Percentiles rank a stretch among this genome's conserved stretches.
Conservation (phyloP, 192 early-diverging fungal genomes). For the Pilaira anomala region DNA sequence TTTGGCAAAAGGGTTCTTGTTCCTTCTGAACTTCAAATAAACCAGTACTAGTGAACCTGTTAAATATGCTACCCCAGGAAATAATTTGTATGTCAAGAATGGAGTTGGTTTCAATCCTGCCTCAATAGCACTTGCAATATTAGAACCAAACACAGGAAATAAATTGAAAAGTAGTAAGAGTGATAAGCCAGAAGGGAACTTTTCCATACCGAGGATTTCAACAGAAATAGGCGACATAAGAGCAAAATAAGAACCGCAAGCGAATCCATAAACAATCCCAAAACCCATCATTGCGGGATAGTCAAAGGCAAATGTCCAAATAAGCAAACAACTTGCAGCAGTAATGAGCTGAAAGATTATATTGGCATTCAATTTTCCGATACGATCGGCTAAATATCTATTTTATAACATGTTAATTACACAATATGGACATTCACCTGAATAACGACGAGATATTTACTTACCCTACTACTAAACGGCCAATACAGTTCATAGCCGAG, state of each 20-base stretch:
- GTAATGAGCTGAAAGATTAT: slow-evolving; percentile 27
- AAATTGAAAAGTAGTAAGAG: slow-evolving; percentile 24
- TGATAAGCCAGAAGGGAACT: slow-evolving; percentile 27
- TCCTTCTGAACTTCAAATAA: slow-evolving; percentile 17
- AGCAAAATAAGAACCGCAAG: slow-evolving; percentile 35
- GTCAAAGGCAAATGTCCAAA: slow-evolving; percentile 32
- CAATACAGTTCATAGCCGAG: slow-evolving; percentile 21
- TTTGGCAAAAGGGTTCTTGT: slow-evolving; percentile 17
- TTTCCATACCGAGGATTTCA: slow-evolving; percentile 17
- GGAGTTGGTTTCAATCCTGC: slow-evolving; percentile 19
- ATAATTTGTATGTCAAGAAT: slow-evolving; percentile 42
- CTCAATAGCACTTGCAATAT: slow-evolving; percentile 36
- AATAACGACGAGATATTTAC: no score
- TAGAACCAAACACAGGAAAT: slow-evolving; percentile 31
- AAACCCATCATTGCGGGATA: slow-evolving; percentile 31
- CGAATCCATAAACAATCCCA: slow-evolving; percentile 31
- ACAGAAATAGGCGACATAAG: slow-evolving; percentile 30
- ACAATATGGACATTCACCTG: no score
- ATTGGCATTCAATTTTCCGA: slow-evolving; percentile 31
- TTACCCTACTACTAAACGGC: slow-evolving; percentile 27
- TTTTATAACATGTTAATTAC: no score
- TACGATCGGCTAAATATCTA: slow-evolving; percentile 20
- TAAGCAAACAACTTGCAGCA: slow-evolving; percentile 22
- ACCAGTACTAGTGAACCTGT: slow-evolving; percentile 4
- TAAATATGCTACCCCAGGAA: slow-evolving; percentile 26